Evolutionary conservation across 2,329 filamentous ascomycete genomes (phyloP), one percentile per base, ranked within the genome.

Genomic region (Sclerotinia sclerotiorum): DNA sequence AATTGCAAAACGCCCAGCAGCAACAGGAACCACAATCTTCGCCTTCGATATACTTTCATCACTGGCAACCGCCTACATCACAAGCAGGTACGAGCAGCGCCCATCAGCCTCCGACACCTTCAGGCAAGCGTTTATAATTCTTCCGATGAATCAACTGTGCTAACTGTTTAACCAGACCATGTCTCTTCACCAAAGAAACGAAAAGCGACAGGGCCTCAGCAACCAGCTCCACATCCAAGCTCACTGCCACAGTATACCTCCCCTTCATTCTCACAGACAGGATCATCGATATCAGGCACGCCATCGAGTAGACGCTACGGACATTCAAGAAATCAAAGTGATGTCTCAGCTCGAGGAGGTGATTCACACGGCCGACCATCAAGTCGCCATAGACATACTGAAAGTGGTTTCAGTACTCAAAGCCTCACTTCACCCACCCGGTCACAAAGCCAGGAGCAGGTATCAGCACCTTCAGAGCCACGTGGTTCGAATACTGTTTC

Each of bases 21-120:
- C 85, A 90, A 73, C 85, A 90, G 73, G 87, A 89, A 71, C 56
- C 72, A 29, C 74, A 76, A 58, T 85, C 87, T 24, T 92, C 90
- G 52, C 88, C 90, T 0, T 90, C 89, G 29, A 91, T 97, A 60
- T 95, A 92, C 79, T 97, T 97, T 78, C 92, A 97, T 77, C 92
- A 97, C 77, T 97, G 93, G 93, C 91, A 94, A 69, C 93, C 93
- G 57, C 93, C 93, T 19, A 85, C 84, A 29, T 85, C 87, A 71
- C 85, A 91, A 79, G 82, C 83, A 72, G 84, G 85, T 69, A 81
- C 72, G 52, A 73, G 84, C 72, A 81, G 83, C 77, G 83, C 85
- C 68, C 87, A 88, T 75, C 88, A 90, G 77, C 90, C 90, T 70
- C 86, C 86, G 75, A 90, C 90, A 71, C 90, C 91, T 76, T 89